phyloP scores from a whole-genome alignment of 2,329 filamentous ascomycete genomes.

The Calonectria crousiana region DNA sequence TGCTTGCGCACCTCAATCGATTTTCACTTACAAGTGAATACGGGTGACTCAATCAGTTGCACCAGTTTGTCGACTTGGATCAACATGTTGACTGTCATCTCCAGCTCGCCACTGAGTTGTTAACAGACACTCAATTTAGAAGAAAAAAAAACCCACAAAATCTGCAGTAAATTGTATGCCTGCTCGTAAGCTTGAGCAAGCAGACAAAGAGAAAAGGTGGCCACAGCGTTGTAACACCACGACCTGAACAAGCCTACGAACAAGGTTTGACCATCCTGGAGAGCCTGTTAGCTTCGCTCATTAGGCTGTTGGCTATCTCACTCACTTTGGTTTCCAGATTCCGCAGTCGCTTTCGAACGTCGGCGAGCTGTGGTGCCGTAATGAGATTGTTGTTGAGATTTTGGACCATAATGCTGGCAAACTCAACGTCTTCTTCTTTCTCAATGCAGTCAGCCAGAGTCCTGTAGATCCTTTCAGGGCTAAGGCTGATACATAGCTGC shows the following conservation, averaged over 20 bases:
- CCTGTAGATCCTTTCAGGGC: constrained; percentile 94
- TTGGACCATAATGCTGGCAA: constrained; percentile 99
- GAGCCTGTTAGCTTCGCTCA: constrained; percentile 18
- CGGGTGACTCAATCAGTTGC: constrained; percentile 94
- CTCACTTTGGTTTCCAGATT: constrained; percentile 87
- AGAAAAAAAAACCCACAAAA: constrained; percentile 74
- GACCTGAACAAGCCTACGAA: constrained; percentile 95
- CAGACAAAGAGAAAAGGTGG: constrained; percentile 94
- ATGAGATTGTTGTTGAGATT: constrained; percentile 99
- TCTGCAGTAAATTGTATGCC: constrained; percentile 93
- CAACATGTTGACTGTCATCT: constrained; percentile 98
- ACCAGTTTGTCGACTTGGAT: constrained; percentile 99
- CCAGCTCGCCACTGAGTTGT: constrained; percentile 84
- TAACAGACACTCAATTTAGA: background rate
- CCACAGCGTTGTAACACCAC: constrained; percentile 98
- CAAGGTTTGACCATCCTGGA: constrained; percentile 90
- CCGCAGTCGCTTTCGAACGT: constrained; percentile 88
- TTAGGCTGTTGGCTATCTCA: background rate
- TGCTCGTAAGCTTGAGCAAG: constrained; percentile 98
- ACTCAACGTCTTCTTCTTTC: constrained; percentile 97
- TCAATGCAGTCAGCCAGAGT: constrained; percentile 97
- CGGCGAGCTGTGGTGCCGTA: constrained; percentile 92
- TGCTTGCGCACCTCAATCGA: background rate
- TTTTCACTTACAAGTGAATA: constrained; percentile 89
- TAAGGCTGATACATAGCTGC: constrained; percentile 92